A percentile compares a stretch with the other conserved stretches of the same genome.
Evolutionary conservation across 495 filamentous ascomycete genomes (phyloP).

Genomic region (Lasiosphaeria hispida): DNA sequence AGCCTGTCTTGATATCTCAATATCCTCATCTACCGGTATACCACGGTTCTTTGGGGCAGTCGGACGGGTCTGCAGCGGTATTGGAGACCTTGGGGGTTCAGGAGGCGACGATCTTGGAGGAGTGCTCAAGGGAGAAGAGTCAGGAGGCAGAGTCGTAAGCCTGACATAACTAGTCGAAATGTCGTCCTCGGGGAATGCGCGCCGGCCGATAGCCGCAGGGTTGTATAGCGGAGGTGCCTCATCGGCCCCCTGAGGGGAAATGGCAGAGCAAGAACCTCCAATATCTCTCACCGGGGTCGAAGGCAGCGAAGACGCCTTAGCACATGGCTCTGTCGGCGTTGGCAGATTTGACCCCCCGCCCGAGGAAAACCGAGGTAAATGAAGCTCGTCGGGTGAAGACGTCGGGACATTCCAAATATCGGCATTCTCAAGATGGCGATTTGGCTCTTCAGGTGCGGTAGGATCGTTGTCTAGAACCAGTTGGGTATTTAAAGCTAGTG

Average conservation of each 20-base stretch:
- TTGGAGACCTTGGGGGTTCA: neutral
- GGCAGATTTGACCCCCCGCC: too few relatives aligned
- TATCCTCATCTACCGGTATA: constrained; percentile 7
- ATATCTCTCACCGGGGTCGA: too few relatives aligned
- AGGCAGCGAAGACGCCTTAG: too few relatives aligned
- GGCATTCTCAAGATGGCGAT: neutral
- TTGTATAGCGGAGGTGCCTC: neutral
- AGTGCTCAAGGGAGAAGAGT: constrained; percentile 13
- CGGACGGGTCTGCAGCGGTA: neutral
- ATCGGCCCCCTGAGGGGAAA: neutral
- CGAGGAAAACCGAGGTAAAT: too few relatives aligned
- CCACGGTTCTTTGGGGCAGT: neutral
- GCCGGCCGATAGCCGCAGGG: neutral
- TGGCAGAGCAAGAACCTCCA: too few relatives aligned
- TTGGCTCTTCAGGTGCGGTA: neutral
- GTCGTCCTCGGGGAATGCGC: constrained; percentile 11
- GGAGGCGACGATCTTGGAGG: constrained; percentile 14
- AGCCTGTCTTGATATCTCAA: constrained; percentile 22
- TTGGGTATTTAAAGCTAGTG: neutral
- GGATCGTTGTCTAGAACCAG: neutral
- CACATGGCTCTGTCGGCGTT: too few relatives aligned
- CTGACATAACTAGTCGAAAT: constrained; percentile 19
- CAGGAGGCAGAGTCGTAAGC: neutral
- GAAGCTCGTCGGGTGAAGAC: constrained; percentile 8
- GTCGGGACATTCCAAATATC: constrained; percentile 22